These are phyloP conservation scores for Harrya chromipes DNA, from an alignment of 768 basidiomycete genomes.

Conservation along the genomic window DNA sequence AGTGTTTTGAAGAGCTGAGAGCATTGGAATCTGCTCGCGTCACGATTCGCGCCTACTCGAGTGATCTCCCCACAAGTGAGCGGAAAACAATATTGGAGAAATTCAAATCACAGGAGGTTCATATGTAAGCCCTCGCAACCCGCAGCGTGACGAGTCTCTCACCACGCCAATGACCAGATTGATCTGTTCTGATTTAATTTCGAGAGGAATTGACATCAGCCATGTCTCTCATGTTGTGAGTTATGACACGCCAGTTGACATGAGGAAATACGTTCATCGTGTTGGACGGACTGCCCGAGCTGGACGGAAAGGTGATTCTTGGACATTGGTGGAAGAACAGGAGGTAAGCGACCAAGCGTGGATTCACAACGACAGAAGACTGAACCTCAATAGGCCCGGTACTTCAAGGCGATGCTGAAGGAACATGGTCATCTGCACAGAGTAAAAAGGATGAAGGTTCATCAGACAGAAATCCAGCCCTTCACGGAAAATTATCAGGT, in stretches of 20 bases:
- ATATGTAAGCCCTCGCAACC: constrained; percentile 57
- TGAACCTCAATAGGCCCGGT: constrained; percentile 56
- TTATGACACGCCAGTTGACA: constrained; percentile 96
- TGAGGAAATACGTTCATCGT: constrained; percentile 97
- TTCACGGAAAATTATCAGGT: constrained; percentile 70
- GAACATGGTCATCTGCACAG: constrained; percentile 64
- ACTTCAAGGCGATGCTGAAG: constrained; percentile 83
- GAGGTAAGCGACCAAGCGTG: constrained; percentile 47
- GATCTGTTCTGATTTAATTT: constrained; percentile 95
- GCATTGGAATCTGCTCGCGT: constrained; percentile 26
- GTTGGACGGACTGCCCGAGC: constrained; percentile 96
- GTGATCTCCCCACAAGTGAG: constrained; percentile 72
- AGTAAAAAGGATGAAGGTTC: constrained; percentile 65
- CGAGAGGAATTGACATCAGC: constrained; percentile 93
- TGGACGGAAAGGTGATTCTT: constrained; percentile 83
- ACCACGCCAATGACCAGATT: constrained; percentile 48
- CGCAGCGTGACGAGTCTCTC: not conserved
- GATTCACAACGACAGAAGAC: not conserved
- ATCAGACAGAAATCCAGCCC: constrained; percentile 55
- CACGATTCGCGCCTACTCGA: constrained; percentile 75
- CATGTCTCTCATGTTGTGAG: constrained; percentile 91
- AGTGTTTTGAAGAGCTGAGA: constrained; percentile 67
- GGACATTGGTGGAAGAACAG: constrained; percentile 95
- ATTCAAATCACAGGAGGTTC: constrained; percentile 77
- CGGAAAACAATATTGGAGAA: constrained; percentile 73